A percentile compares a stretch with the other conserved stretches of the same genome.
These are phyloP conservation scores for Sicyos baderoa DNA, from an alignment of 306 rosid genomes.

Conservation along the genomic window DNA sequence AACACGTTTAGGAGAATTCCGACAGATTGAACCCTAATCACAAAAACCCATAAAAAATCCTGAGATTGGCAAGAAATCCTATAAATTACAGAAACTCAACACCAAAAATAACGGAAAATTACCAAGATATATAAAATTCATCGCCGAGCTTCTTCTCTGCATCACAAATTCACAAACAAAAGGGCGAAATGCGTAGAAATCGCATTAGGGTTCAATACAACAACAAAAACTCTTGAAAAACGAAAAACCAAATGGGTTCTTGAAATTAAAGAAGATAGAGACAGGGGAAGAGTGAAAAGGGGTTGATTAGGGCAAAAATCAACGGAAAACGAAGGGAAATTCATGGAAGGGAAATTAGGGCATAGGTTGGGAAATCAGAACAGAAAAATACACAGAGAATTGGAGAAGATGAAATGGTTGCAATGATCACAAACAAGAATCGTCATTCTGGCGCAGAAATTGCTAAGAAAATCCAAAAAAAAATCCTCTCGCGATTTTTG, in stretches of 20 bases:
- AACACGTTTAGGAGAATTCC: not conserved
- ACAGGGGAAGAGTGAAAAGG: not conserved
- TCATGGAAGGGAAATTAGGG: not conserved
- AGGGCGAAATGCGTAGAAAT: not conserved
- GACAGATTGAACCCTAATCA: slow-evolving; percentile 13
- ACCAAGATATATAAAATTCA: slow-evolving; percentile 21
- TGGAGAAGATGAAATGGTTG: not conserved
- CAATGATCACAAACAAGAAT: not conserved
- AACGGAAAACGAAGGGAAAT: slow-evolving; percentile 3
- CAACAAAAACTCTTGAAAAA: not conserved
- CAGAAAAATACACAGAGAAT: not conserved
- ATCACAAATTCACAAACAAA: slow-evolving; percentile 5
- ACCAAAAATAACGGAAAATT: not conserved
- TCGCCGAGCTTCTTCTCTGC: slow-evolving; percentile 16
- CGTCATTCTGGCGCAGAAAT: not conserved
- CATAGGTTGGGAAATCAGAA: slow-evolving; percentile 7
- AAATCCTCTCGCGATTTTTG: not conserved
- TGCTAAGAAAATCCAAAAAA: not conserved
- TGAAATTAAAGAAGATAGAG: not conserved
- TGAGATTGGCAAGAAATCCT: not conserved
- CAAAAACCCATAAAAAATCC: not conserved
- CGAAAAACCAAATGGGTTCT: not conserved
- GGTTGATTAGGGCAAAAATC: not conserved
- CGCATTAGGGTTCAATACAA: slow-evolving; percentile 6
- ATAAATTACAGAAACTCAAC: not conserved